These are phyloP conservation scores for Phlebiopsis flavidoalba DNA, from an alignment of 768 basidiomycete species.

Conservation along the genomic window DNA sequence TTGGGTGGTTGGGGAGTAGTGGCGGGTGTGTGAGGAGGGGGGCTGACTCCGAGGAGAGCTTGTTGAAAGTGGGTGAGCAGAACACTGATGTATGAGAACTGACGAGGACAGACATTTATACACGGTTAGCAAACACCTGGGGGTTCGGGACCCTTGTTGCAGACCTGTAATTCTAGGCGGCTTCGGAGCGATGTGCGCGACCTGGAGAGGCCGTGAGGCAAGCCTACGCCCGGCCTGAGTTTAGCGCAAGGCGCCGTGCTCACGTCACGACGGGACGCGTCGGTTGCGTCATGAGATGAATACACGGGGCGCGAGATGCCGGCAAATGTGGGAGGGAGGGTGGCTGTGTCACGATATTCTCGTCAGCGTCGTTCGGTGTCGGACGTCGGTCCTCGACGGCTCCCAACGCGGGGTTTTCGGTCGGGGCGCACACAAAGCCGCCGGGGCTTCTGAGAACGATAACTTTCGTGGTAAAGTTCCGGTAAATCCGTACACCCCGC, in stretches of 20 bases:
- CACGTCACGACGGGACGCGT: conserved; percentile 6
- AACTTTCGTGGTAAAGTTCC: not conserved
- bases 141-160: not conserved
- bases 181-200: not conserved
- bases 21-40: not conserved
- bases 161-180: not conserved
- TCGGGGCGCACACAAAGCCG: not conserved
- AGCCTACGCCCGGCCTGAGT: conserved; percentile 2
- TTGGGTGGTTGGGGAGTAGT: not conserved
- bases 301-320: not conserved
- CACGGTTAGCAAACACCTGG: conserved; percentile 1
- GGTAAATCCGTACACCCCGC: not conserved
- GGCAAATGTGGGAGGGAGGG: not conserved
- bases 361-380: conserved; percentile 1
- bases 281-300: conserved; percentile 6
- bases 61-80: conserved; percentile 2
- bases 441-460: not conserved
- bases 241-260: not conserved
- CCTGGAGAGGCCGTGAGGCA: not conserved
- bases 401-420: not conserved
- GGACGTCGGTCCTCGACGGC: conserved; percentile 3
- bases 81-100: conserved; percentile 1
- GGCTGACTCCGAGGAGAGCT: not conserved
- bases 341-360: conserved; percentile 3
- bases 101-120: not conserved